A percentile compares a stretch with the other conserved stretches of the same genome.
Conservation (phyloP, 1,284 basidiomycete genomes). For the Retiboletus fuscus region DNA sequence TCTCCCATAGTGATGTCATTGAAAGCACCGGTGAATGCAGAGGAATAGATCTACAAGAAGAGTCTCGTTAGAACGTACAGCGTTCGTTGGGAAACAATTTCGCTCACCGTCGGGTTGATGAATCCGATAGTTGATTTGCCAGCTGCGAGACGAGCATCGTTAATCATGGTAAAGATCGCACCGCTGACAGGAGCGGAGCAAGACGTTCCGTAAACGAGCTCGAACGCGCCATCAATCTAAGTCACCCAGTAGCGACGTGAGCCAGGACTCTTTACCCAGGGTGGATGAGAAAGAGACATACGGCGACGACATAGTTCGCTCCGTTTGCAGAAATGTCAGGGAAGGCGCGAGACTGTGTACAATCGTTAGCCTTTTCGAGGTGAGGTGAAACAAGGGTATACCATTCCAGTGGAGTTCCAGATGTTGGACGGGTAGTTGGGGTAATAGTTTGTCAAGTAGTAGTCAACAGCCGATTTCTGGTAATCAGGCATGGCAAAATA, state of each 20-base stretch:
- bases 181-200: slow-evolving; percentile 54
- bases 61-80: neutral
- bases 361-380: neutral
- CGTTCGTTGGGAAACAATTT: neutral
- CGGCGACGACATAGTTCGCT: slow-evolving; percentile 56
- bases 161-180: slow-evolving; percentile 58
- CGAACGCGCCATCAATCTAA: slow-evolving; percentile 51
- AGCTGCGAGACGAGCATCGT: slow-evolving; percentile 55
- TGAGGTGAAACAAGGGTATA: slow-evolving; percentile 29
- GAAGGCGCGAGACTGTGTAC: slow-evolving; percentile 52
- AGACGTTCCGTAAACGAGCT: slow-evolving; percentile 53
- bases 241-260: neutral
- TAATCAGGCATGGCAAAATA: slow-evolving; percentile 53
- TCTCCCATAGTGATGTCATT: slow-evolving; percentile 57
- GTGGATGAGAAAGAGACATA: slow-evolving; percentile 27
- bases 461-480: slow-evolving; percentile 50
- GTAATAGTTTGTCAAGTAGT: slow-evolving; percentile 47
- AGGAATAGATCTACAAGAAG: slow-evolving; percentile 37
- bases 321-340: slow-evolving; percentile 57
- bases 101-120: slow-evolving; percentile 49
- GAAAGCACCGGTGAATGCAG: slow-evolving; percentile 39
- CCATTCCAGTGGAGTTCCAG: slow-evolving; percentile 59
- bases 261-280: neutral
- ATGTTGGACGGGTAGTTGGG: slow-evolving; percentile 52
- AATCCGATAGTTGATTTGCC: slow-evolving; percentile 55